Percentiles rank a stretch among this genome's conserved stretches.
phyloP scores from a whole-genome alignment of 495 filamentous ascomycete species.

The Daldinia grandis region DNA sequence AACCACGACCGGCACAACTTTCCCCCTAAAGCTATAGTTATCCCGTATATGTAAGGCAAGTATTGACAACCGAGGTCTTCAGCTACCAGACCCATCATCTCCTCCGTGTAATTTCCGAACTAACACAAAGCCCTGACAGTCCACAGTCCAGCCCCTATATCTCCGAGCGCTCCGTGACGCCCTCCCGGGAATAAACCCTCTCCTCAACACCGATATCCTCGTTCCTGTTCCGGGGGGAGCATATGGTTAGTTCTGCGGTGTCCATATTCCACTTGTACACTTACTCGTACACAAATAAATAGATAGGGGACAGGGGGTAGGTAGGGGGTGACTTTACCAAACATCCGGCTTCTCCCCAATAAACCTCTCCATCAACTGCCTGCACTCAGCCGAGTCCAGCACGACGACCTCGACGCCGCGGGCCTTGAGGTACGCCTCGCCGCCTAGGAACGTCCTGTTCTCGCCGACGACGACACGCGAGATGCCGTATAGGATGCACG shows the following conservation, averaged over 20 bases:
- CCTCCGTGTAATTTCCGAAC: neutral
- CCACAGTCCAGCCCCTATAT: neutral
- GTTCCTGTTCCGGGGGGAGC: slow-evolving; percentile 67
- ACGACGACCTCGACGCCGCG: slow-evolving; percentile 80
- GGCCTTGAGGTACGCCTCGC: slow-evolving; percentile 75
- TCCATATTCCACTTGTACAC: neutral
- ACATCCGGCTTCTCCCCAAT: slow-evolving; percentile 78
- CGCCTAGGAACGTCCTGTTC: slow-evolving; percentile 80
- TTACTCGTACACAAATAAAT: neutral
- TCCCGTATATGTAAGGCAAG: neutral
- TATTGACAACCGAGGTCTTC: neutral
- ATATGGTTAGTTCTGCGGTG: neutral
- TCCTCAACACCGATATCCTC: slow-evolving; percentile 75
- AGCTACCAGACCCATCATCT: neutral
- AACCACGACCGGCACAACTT: neutral
- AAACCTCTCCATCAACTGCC: slow-evolving; percentile 78
- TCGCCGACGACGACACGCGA: slow-evolving; percentile 85
- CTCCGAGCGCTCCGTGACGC: slow-evolving; percentile 1
- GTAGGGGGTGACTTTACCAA: slow-evolving; percentile 63
- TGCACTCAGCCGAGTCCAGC: slow-evolving; percentile 72
- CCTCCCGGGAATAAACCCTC: slow-evolving; percentile 54
- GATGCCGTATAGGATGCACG: slow-evolving; percentile 82
- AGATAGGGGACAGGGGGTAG: slow-evolving; percentile 3
- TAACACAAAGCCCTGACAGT: neutral
- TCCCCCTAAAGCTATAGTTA: neutral